Evolutionary conservation across 345 rosid species (phyloP).

Genomic region (Eucalyptus erythrocorys): DNA sequence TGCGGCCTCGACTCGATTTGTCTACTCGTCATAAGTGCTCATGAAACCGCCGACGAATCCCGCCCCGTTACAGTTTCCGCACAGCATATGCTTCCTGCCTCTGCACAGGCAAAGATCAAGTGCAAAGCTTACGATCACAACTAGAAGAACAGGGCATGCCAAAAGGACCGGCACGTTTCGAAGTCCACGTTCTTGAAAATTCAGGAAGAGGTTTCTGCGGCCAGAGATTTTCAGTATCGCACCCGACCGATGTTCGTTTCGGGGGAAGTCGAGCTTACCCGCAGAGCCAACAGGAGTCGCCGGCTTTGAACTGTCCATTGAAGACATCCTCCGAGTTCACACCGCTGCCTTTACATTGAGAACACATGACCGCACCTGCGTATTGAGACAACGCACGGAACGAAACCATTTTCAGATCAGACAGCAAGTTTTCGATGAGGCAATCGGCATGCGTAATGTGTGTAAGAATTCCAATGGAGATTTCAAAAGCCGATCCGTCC

Average conservation of each 20-base stretch:
- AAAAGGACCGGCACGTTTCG: not conserved
- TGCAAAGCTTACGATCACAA: not conserved
- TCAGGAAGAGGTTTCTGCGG: not conserved
- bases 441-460: not conserved
- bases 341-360: conserved; percentile 54
- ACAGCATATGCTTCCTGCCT: conserved; percentile 36
- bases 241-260: not conserved
- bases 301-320: conserved; percentile 40
- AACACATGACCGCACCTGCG: conserved; percentile 39
- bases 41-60: conserved; percentile 55
- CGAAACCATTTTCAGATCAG: not conserved
- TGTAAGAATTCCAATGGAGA: not conserved
- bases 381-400: not conserved
- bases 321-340: conserved; percentile 42
- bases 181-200: not conserved
- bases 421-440: not conserved
- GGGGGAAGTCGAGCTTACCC: conserved; percentile 12
- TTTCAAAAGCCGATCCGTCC: not conserved
- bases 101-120: conserved; percentile 7
- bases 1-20: not conserved
- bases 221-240: not conserved
- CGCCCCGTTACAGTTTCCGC: conserved; percentile 62
- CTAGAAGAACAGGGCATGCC: not conserved
- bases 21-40: conserved; percentile 43
- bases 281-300: conserved; percentile 53